Evolutionary conservation across 768 basidiomycete genomes (phyloP).

Genomic region (Mycena galericulata): DNA sequence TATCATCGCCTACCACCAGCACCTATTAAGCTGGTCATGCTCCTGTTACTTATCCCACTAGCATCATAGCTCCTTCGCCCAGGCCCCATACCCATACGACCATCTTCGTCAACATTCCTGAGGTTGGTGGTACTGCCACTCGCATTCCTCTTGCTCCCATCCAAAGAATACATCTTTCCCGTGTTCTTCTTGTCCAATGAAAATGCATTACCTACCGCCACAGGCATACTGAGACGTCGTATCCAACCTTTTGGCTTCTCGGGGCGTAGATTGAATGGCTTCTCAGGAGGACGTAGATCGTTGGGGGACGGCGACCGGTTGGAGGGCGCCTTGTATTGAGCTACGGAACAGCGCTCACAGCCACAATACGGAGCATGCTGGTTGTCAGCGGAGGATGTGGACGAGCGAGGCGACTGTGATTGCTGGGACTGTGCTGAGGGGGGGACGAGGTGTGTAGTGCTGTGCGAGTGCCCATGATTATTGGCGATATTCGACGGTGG

Average conservation of each 20-base stretch:
- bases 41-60: constrained; percentile 59
- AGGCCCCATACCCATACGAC: constrained; percentile 48
- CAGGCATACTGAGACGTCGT: constrained; percentile 81
- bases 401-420: constrained; percentile 39
- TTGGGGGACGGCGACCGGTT: constrained; percentile 41
- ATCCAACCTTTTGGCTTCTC: constrained; percentile 82
- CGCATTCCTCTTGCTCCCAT: constrained; percentile 55
- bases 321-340: constrained; percentile 61
- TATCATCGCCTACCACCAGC: constrained; percentile 50
- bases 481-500: constrained; percentile 16
- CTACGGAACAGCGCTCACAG: constrained; percentile 71
- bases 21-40: constrained; percentile 60
- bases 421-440: constrained; percentile 42
- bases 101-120: constrained; percentile 60
- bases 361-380: constrained; percentile 75
- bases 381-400: constrained; percentile 35
- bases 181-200: constrained; percentile 65
- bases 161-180: constrained; percentile 54
- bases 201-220: constrained; percentile 68
- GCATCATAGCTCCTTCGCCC: constrained; percentile 54
- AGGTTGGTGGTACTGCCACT: constrained; percentile 59
- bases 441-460: constrained; percentile 56
- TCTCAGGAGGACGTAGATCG: constrained; percentile 55
- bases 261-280: constrained; percentile 57
- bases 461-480: constrained; percentile 49